Evolutionary conservation across 306 rosid species (phyloP).

Genomic region (Quillaja saponaria): DNA sequence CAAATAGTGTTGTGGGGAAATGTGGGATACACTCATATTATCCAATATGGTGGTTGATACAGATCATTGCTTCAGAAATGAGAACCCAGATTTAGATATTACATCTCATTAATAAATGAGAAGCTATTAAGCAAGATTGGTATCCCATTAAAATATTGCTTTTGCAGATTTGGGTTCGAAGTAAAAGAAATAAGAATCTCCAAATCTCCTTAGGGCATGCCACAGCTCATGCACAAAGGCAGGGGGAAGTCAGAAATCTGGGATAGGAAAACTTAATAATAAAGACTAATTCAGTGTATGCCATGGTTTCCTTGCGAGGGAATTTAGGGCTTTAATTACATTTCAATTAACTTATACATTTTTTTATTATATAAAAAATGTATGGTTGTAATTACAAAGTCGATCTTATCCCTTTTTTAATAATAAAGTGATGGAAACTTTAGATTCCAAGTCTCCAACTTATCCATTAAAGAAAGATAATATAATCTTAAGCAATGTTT

Average conservation of each 20-base stretch:
- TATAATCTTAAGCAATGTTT: background rate
- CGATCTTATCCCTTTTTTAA: conserved; percentile 26
- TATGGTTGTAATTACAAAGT: conserved; percentile 19
- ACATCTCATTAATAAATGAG: too few species aligned
- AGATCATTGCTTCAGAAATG: too few species aligned
- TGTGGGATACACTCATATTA: too few species aligned
- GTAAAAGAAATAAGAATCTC: conserved; percentile 25
- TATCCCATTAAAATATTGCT: conserved; percentile 19
- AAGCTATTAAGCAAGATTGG: too few species aligned
- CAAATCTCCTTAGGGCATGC: conserved; percentile 11
- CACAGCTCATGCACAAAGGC: conserved; percentile 10
- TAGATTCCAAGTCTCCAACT: background rate
- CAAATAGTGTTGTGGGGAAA: too few species aligned
- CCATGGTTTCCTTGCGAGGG: background rate
- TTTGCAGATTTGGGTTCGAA: conserved; percentile 30
- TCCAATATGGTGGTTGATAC: too few species aligned
- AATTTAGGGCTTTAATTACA: too few species aligned
- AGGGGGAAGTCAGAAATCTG: too few species aligned
- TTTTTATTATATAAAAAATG: background rate
- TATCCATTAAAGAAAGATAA: conserved; percentile 7
- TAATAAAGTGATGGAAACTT: background rate
- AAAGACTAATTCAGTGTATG: too few species aligned
- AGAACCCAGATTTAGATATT: too few species aligned
- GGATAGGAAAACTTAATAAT: too few species aligned
- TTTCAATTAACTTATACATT: too few species aligned